Percentiles rank a stretch among this genome's conserved stretches.
phyloP scores from a whole-genome alignment of 1,284 basidiomycete species.

The Sporisorium graminicola region DNA sequence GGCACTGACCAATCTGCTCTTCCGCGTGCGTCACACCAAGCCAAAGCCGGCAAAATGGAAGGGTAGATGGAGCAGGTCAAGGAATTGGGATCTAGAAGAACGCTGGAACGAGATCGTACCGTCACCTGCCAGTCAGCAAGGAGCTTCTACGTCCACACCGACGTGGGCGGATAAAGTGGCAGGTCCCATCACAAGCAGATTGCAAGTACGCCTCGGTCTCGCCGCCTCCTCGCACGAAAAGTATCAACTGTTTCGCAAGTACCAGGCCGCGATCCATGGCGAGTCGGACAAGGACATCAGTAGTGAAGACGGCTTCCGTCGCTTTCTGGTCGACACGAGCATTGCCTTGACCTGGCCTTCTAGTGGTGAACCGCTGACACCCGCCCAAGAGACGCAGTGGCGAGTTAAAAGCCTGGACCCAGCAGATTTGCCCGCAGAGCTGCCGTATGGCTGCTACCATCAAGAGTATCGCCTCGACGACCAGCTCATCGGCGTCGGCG shows the following conservation, averaged over 20 bases:
- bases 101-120: conserved; percentile 36
- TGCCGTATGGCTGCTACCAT: conserved; percentile 62
- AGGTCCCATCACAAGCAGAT: conserved; percentile 36
- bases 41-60: conserved; percentile 56
- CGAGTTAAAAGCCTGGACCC: conserved; percentile 15
- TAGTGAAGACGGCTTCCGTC: conserved; percentile 49
- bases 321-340: conserved; percentile 59
- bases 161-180: conserved; percentile 39
- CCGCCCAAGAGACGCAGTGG: conserved; percentile 20
- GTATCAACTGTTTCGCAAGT: conserved; percentile 61
- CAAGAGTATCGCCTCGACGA: conserved; percentile 74
- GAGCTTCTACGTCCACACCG: conserved; percentile 3
- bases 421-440: conserved; percentile 5
- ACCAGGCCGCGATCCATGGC: conserved; percentile 60
- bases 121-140: neutral
- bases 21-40: conserved; percentile 25
- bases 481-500: conserved; percentile 84
- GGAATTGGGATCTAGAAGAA: conserved; percentile 39
- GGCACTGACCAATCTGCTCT: conserved; percentile 53
- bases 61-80: conserved; percentile 46
- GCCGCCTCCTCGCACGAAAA: conserved; percentile 57
- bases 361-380: conserved; percentile 13
- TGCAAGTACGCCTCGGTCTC: conserved; percentile 30
- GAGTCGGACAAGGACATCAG: conserved; percentile 55
- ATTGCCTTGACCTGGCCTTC: conserved; percentile 33